Conservation (phyloP, 345 rosid genomes). For the Melastoma malabathricum region DNA sequence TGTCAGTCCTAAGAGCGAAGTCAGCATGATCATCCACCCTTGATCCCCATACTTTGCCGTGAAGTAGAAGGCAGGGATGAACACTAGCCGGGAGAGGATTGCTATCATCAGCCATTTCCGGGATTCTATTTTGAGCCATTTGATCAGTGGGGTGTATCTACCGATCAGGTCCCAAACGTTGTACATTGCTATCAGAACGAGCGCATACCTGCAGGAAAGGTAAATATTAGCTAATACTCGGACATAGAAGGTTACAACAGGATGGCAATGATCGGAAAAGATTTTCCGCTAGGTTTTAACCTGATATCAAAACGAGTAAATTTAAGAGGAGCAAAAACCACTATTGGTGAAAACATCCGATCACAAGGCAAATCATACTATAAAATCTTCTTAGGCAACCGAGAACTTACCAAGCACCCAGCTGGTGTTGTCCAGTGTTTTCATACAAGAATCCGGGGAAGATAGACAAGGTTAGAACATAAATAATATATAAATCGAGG, state of each 20-base stretch:
- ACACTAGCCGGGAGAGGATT: slow-evolving; percentile 39
- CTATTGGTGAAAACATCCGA: no score
- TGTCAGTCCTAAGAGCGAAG: slow-evolving; percentile 54
- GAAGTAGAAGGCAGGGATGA: slow-evolving; percentile 80
- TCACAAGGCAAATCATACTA: no score
- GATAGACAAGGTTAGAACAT: slow-evolving; percentile 57
- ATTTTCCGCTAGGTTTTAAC: no score
- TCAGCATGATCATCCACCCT: slow-evolving; percentile 83
- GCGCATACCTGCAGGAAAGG: slow-evolving; percentile 39
- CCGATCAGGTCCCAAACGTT: slow-evolving; percentile 56
- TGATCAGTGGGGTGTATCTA: slow-evolving; percentile 49
- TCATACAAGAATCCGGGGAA: slow-evolving; percentile 82
- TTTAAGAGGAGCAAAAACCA: no score
- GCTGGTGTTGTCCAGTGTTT: slow-evolving; percentile 54
- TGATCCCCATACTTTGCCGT: slow-evolving; percentile 72
- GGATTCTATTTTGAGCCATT: slow-evolving; percentile 48
- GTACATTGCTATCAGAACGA: slow-evolving; percentile 56
- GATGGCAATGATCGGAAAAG: no score
- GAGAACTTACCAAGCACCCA: slow-evolving; percentile 9
- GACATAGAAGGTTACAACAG: no score
- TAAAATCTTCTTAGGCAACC: no score
- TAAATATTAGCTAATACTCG: neutral
- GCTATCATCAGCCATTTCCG: slow-evolving; percentile 42
- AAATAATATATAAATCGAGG: slow-evolving; percentile 45
- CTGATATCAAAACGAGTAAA: no score